Evolutionary conservation across 495 filamentous ascomycete species (phyloP), one percentile per base, ranked within the genome.

Genomic region (Penicillium dipodomyicola): DNA sequence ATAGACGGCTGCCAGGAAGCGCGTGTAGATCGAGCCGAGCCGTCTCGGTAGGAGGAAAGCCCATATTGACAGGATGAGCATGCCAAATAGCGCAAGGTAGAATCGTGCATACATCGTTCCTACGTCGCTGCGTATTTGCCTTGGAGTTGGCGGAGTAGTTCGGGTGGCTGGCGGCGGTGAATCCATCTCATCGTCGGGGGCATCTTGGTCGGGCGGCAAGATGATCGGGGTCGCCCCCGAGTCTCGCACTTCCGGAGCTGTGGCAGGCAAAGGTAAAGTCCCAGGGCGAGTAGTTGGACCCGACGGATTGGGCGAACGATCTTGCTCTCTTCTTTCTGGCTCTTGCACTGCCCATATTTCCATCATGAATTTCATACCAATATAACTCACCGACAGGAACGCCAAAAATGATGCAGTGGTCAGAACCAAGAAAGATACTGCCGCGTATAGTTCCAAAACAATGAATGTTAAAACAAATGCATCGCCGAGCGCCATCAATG

Each of bases 331-430:
- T 63, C 88, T 75, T 72, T 96, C 90, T 10, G 91, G 91, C 23
- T 87, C 88, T 71, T 97, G 92, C 19, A 91, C 84, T 32, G 83
- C 86, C 82, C 90, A 93, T 27, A 97, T 90, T 39, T 94, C 91
- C 68, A 89, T 84, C 56, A 97, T 78, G 58, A 97, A 97, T 25
- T 87, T 87, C 72, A 89, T 91, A 41, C 86, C 89, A 60, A 90
- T 82, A 58, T 86, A 85, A 45, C 87, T 83, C 32, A 86, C 84
- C 54, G 89, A 86, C 1, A 89, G 73, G 59, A 89, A 85, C 30
- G 87, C 85, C 35, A 92, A 77, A 54, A 96, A 89, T 3, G 86
- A 83, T 23, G 82, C 76, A 7, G 82, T 78, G 33, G 87, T 74
- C 53, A 96, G 73, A 25, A 87, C 79, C 12, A 93, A 75, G 57